These are phyloP conservation scores for Phytophthora chlamydospora DNA, from an alignment of 352 stramenopile genomes.

Conservation along the genomic window DNA sequence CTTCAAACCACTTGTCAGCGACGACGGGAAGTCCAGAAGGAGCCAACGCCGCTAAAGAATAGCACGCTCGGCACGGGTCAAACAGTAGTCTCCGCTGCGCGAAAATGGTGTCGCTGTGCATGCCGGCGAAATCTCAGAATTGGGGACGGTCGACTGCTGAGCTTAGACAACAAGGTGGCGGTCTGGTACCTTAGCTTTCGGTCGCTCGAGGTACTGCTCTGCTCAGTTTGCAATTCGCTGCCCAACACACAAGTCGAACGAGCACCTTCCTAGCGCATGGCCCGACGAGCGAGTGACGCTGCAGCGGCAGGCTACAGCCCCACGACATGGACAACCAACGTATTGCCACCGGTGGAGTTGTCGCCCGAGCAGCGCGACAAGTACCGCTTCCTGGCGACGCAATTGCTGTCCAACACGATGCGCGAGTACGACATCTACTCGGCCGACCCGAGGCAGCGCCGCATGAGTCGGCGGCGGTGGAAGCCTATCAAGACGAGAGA, in stretches of 20 bases:
- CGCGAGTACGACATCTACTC: constrained; percentile 43
- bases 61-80: too few relatives aligned
- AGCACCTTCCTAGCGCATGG: constrained; percentile 7
- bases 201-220: neutral
- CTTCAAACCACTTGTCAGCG: constrained; percentile 21
- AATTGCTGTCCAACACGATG: constrained; percentile 36
- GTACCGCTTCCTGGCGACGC: constrained; percentile 31
- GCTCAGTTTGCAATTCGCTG: constrained; percentile 33
- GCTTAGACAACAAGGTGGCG: constrained; percentile 19
- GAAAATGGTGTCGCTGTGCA: too few relatives aligned
- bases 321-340: constrained; percentile 37
- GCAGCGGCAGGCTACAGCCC: constrained; percentile 16
- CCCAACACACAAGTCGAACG: constrained; percentile 9
- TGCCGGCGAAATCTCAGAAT: constrained; percentile 2
- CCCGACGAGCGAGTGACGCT: constrained; percentile 14
- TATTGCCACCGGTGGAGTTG: constrained; percentile 25
- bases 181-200: constrained; percentile 6
- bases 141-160: neutral
- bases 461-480: constrained; percentile 40
- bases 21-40: constrained; percentile 26
- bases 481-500: constrained; percentile 36
- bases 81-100: neutral
- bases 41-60: constrained; percentile 23
- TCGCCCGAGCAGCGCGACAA: constrained; percentile 28
- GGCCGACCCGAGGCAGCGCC: constrained; percentile 32